phyloP scores from a whole-genome alignment of 2,329 filamentous ascomycete genomes.

The Aureobasidium mangrovei region DNA sequence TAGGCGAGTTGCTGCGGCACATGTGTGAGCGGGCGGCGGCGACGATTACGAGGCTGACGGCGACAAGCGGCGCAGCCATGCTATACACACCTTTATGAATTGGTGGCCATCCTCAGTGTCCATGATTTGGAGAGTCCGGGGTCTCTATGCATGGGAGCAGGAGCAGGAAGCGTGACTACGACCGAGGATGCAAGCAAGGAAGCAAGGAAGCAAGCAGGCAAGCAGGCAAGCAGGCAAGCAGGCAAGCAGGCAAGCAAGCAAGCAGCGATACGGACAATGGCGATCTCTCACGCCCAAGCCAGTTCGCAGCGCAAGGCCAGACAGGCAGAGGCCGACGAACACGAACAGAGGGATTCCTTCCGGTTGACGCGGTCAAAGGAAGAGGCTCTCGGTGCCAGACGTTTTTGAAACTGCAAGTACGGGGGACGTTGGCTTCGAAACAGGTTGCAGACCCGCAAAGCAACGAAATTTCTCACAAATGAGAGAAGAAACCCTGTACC shows the following conservation, averaged over 20 bases:
- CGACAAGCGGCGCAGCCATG: background rate
- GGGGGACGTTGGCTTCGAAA: no score
- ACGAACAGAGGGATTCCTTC: no score
- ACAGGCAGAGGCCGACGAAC: background rate
- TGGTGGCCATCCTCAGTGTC: slow-evolving; percentile 83
- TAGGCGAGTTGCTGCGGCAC: slow-evolving; percentile 71
- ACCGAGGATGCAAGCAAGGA: slow-evolving; percentile 8
- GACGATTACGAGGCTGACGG: background rate
- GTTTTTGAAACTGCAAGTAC: no score
- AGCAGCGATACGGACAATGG: slow-evolving; percentile 1
- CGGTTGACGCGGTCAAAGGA: no score
- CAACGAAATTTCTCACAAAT: no score
- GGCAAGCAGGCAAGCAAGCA: background rate
- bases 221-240: no score
- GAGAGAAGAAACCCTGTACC: no score
- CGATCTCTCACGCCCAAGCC: background rate
- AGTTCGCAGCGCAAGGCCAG: background rate
- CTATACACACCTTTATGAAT: slow-evolving; percentile 66
- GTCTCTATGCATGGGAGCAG: slow-evolving; percentile 13
- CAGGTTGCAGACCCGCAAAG: no score
- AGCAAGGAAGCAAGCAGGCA: background rate
- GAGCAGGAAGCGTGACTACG: background rate
- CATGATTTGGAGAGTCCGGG: slow-evolving; percentile 41
- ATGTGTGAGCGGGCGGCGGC: slow-evolving; percentile 9
- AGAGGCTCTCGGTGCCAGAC: no score